Percentiles rank a stretch among this genome's conserved stretches.
Evolutionary conservation across 2,329 filamentous ascomycete species (phyloP).

Genomic region (Thyridium curvatum): DNA sequence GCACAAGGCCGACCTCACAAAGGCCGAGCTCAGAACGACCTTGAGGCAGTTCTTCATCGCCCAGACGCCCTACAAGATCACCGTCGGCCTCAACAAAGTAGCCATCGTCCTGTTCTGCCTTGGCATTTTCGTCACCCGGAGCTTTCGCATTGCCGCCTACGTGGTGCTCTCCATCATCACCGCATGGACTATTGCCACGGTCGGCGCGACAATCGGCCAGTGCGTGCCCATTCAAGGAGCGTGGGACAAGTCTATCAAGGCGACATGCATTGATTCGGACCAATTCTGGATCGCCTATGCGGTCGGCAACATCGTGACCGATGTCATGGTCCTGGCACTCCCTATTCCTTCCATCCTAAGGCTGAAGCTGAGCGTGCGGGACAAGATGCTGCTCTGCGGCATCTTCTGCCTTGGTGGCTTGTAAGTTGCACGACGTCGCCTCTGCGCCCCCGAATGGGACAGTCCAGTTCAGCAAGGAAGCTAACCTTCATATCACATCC

Average conservation of each 20-base stretch:
- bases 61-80: conserved; percentile 48
- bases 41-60: conserved; percentile 36
- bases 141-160: conserved; percentile 37
- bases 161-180: conserved; percentile 33
- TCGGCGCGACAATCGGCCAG: conserved; percentile 39
- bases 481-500: not conserved
- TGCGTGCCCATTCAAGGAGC: conserved; percentile 40
- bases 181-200: conserved; percentile 38
- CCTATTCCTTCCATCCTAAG: conserved; percentile 39
- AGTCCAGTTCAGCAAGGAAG: not conserved
- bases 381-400: conserved; percentile 33
- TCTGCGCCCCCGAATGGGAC: not conserved
- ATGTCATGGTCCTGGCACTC: conserved; percentile 37
- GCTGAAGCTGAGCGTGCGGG: conserved; percentile 31
- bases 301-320: conserved; percentile 37
- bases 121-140: conserved; percentile 41
- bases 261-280: conserved; percentile 37
- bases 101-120: conserved; percentile 48
- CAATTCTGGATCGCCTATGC: conserved; percentile 44
- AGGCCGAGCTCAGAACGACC: conserved; percentile 1
- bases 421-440: conserved; percentile 19
- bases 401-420: conserved; percentile 35
- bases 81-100: conserved; percentile 45
- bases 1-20: conserved; percentile 6
- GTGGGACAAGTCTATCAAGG: conserved; percentile 35